Base-by-base conservation (phyloP, 2,329 filamentous ascomycete species). In the Colletotrichum sp. region DNA sequence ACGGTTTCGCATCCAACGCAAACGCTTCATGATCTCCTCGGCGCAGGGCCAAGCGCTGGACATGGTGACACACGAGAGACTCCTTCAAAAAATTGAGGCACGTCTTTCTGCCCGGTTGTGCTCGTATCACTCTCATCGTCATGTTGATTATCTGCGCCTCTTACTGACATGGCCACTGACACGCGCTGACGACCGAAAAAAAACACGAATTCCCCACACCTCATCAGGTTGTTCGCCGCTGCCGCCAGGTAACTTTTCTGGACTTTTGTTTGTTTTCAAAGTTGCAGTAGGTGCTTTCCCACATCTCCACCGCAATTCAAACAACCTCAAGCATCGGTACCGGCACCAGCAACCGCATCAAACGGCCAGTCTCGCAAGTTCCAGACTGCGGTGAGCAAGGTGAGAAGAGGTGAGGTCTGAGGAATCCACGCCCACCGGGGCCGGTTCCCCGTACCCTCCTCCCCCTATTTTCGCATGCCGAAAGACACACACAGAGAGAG, bases 401-500 rank as follows among this genome's bases (percentile, higher is more conserved):
- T 66, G 43, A 52, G 64, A 12, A 30, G 48, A 18, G 15, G 61
- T 25, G 22, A 60, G n/a, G 32, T 32, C 27, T 15, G 22, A 27
- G 43, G 43, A 52, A 52, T 52, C 43, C 15, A 25, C 64, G 64
- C 36, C 64, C 64, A 48, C 64, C 64, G 39, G 43, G n/a, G 43
- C 43, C 43, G 43, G 39, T 43, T 32, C 64, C 56, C 56, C 62
- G 36, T 70, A 43, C 32, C 22, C 52, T 15, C 43, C 60, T 60
- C 56, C 60, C 74, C 74, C 74, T 48, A 65, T 65, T 65, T 62
- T 39, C 43, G 39, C 69, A 72, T 72, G 69, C 69, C 74, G 65
- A 69, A 58, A 60, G 74, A 76, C 56, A 69, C 64, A 75, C 22
- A 48, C 7, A 28, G 13, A 28, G 16, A 70, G 36, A 70, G 34